Conservation (phyloP, 176 grass and related monocot genomes). For the Echinochloa phyllopogon region DNA sequence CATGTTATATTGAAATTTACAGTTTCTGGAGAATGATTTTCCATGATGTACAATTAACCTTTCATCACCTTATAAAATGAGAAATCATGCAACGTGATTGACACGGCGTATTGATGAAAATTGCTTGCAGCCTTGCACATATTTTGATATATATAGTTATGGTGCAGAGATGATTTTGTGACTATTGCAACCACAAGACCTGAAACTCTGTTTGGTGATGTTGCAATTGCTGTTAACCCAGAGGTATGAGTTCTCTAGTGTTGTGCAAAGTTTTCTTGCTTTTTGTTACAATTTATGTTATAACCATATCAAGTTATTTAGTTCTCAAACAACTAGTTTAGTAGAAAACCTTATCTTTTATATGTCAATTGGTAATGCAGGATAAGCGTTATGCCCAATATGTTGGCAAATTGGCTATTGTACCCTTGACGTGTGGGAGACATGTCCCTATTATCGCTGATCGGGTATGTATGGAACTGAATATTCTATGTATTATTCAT, state of each 20-base stretch:
- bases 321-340: constrained; percentile 33
- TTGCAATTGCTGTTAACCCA: constrained; percentile 93
- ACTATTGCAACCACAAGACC: constrained; percentile 96
- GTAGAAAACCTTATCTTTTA: constrained; percentile 9
- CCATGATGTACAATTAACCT: constrained; percentile 8
- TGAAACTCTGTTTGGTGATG: constrained; percentile 97
- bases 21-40: constrained; percentile 20
- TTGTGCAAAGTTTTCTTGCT: background rate
- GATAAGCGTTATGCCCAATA: constrained; percentile 89
- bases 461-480: constrained; percentile 55
- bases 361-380: constrained; percentile 53
- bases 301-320: constrained; percentile 28
- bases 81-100: constrained; percentile 21
- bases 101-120: constrained; percentile 17
- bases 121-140: constrained; percentile 7
- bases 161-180: constrained; percentile 81
- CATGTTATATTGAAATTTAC: constrained; percentile 16
- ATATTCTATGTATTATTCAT: constrained; percentile 25
- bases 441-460: constrained; percentile 98
- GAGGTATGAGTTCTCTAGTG: constrained; percentile 53
- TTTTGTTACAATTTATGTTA: constrained; percentile 21
- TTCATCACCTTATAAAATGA: background rate
- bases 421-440: constrained; percentile 94
- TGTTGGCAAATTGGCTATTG: constrained; percentile 84
- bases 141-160: constrained; percentile 33